Base-by-base conservation (phyloP, 2,329 filamentous ascomycete genomes). In the Pyrenophora teres region DNA sequence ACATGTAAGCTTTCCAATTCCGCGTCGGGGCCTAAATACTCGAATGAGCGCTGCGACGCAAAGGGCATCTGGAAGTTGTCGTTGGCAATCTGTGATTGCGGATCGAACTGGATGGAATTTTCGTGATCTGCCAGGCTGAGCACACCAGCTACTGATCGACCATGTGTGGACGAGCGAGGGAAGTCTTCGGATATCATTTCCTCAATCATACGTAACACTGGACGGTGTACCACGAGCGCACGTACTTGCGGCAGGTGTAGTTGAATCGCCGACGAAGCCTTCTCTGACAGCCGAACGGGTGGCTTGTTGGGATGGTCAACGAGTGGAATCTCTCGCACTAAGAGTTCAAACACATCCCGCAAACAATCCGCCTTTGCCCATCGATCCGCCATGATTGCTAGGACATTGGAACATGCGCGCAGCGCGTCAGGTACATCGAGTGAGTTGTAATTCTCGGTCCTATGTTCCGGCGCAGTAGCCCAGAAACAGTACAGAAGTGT, bases 401-500 rank as follows among this genome's bases (percentile, higher is more conserved):
- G 64, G 8, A 68, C 71, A 35, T 68, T 73, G 3, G 64, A 69
- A 44, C 73, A 75, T 6, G 72, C 71, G 16, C 72, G 52, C 9
- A 75, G 51, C 2, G 73, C 73, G 38, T 74, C 70, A 1, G 68
- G 60, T 0, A 73, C 70, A 10, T 62, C 57, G 16, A 62, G 41
- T 4, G 59, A 58, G 13, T 60, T 52, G 35, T 57, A 74, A 12
- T 62, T 69, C 1, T 64, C 60, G 0, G 67, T 68, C 41, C 70
- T 51, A 5, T 58, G 56, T 21, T 64, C 52, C 0, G 65, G 67
- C 3, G 72, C 70, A 6, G 70, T 72, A 13, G 70, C 68, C 54
- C 63, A 74, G 54, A 72, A 73, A 52, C 71, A 74, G 52, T 74
- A 74, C 3, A 75, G 46, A 2, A 76, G 62, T 0, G 71, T 70